A percentile compares a stretch with the other conserved stretches of the same genome.
Evolutionary conservation across 805 yeast species (phyloP).

Genomic region (Wickerhamiella spandovensis): DNA sequence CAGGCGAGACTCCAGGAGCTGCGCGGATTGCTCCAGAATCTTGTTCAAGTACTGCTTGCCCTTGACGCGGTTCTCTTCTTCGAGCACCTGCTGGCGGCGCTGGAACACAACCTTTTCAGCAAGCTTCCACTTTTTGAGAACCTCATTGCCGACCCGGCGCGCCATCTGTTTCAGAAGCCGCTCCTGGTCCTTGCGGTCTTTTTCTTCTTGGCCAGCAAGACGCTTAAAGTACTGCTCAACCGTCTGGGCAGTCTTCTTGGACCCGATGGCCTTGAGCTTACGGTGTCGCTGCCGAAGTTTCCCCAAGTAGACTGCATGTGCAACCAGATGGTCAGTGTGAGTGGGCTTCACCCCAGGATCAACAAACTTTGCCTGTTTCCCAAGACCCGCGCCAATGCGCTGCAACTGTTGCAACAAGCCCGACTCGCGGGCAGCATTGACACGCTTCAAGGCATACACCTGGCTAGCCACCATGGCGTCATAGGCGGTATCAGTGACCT

Average conservation of each 20-base stretch:
- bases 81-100: constrained; percentile 47
- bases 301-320: constrained; percentile 63
- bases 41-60: constrained; percentile 81
- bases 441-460: constrained; percentile 29
- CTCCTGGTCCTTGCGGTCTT: constrained; percentile 62
- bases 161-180: constrained; percentile 57
- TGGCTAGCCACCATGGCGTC: constrained; percentile 45
- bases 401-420: constrained; percentile 22
- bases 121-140: constrained; percentile 77
- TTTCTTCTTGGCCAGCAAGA: constrained; percentile 77
- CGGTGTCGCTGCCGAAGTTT: constrained; percentile 55
- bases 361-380: constrained; percentile 31
- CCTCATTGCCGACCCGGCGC: constrained; percentile 69
- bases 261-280: constrained; percentile 48
- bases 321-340: constrained; percentile 57
- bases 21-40: constrained; percentile 84
- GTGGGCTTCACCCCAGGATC: constrained; percentile 37
- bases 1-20: constrained; percentile 73
- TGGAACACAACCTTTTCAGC: constrained; percentile 71
- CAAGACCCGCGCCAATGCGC: constrained; percentile 17
- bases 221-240: constrained; percentile 78
- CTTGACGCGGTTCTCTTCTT: constrained; percentile 60
- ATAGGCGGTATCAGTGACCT: constrained; percentile 29
- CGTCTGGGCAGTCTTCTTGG: constrained; percentile 65
- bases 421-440: constrained; percentile 34